phyloP scores from a whole-genome alignment of 2,329 filamentous ascomycete genomes.

The Nemania sp. region DNA sequence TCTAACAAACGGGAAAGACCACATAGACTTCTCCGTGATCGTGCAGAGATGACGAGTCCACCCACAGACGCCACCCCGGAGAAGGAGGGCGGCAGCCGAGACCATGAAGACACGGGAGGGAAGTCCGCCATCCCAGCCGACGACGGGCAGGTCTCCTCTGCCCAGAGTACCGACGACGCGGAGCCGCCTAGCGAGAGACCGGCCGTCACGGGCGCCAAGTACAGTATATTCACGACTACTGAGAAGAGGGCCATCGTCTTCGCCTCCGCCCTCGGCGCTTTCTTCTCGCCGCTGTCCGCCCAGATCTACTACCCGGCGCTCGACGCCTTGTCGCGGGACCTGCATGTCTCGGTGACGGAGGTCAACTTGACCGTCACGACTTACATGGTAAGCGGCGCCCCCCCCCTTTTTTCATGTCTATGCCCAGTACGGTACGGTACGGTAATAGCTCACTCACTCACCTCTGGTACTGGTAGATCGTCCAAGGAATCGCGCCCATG shows the following conservation, averaged over 20 bases:
- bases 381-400: slow-evolving; percentile 37
- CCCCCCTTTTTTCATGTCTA: slow-evolving; percentile 28
- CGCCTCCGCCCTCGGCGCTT: slow-evolving; percentile 37
- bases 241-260: slow-evolving; percentile 41
- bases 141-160: not conserved
- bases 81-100: not conserved
- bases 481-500: slow-evolving; percentile 58
- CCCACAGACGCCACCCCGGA: not conserved
- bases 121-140: slow-evolving; percentile 1
- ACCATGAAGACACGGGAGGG: slow-evolving; percentile 3
- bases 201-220: slow-evolving; percentile 1
- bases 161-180: not conserved
- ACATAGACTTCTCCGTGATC: not conserved
- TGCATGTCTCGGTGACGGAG: slow-evolving; percentile 43
- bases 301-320: slow-evolving; percentile 54
- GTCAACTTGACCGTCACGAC: slow-evolving; percentile 45
- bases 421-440: too few relatives aligned
- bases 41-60: slow-evolving; percentile 9
- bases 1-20: too few relatives aligned
- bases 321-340: slow-evolving; percentile 45
- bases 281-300: slow-evolving; percentile 42
- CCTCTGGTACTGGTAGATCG: slow-evolving; percentile 44
- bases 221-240: slow-evolving; percentile 35
- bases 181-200: slow-evolving; percentile 22
- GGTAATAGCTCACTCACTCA: too few relatives aligned